Conservation (phyloP, 495 filamentous ascomycete genomes). For the Penicillium macrosclerotiorum region DNA sequence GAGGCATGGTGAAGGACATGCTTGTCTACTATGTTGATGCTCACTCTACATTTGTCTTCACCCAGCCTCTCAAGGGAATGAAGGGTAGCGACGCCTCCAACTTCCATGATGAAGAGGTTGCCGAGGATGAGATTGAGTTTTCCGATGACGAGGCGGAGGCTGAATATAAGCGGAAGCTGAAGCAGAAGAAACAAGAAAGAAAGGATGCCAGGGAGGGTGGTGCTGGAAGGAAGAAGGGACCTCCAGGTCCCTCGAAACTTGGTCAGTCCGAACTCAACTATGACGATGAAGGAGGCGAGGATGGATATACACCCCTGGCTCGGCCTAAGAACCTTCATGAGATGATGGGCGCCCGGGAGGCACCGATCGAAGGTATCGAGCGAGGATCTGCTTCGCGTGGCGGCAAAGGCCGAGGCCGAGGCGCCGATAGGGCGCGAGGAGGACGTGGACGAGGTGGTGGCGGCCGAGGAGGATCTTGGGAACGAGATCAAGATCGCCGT, state of each 20-base stretch:
- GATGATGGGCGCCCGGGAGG: conserved; percentile 45
- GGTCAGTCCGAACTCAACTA: conserved; percentile 54
- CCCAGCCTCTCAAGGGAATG: conserved; percentile 66
- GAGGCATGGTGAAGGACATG: conserved; percentile 61
- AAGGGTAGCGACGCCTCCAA: conserved; percentile 94
- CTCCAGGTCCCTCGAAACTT: conserved; percentile 38
- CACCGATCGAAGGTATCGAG: conserved; percentile 47
- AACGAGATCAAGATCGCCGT: conserved; percentile 41
- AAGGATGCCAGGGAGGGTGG: conserved; percentile 38
- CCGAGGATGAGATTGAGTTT: conserved; percentile 83
- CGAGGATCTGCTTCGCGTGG: conserved; percentile 35
- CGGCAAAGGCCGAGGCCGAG: conserved; percentile 40
- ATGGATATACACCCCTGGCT: conserved; percentile 64
- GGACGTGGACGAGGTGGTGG: conserved; percentile 46
- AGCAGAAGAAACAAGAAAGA: conserved; percentile 55
- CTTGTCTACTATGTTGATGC: conserved; percentile 73
- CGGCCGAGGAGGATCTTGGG: conserved; percentile 45
- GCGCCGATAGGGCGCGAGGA: conserved; percentile 46
- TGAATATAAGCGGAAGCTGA: conserved; percentile 70
- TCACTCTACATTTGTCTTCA: conserved; percentile 79
- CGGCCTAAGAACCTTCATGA: conserved; percentile 60
- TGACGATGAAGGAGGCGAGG: conserved; percentile 48
- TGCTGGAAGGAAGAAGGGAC: conserved; percentile 29
- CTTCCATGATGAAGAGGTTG: conserved; percentile 88
- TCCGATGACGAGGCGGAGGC: conserved; percentile 94